Evolutionary conservation across 2,329 filamentous ascomycete species (phyloP).

Genomic region (Aureobasidium namibiae): DNA sequence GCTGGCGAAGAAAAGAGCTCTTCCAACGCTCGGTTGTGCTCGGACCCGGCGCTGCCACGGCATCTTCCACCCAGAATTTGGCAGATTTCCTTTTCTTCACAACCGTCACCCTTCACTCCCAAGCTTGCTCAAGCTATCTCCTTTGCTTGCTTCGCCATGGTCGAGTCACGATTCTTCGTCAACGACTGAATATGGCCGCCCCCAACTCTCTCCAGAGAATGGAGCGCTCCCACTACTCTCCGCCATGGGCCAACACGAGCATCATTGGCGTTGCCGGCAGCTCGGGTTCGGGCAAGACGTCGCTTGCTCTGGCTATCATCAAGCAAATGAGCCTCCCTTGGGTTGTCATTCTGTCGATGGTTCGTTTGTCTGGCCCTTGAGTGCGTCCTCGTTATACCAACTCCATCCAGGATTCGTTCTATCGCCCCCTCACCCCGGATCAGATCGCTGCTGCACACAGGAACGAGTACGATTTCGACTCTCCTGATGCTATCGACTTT

Average conservation of each 20-base stretch:
- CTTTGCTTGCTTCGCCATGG: slow-evolving; percentile 11
- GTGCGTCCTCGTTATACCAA: not conserved
- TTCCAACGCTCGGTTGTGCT: not conserved
- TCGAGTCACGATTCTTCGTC: slow-evolving; percentile 1
- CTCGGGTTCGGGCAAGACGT: slow-evolving; percentile 93
- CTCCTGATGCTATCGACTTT: slow-evolving; percentile 91
- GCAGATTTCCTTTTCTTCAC: not conserved
- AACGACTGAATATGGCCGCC: slow-evolving; percentile 12
- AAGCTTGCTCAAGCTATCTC: slow-evolving; percentile 3
- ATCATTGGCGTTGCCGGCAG: slow-evolving; percentile 95
- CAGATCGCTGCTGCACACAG: slow-evolving; percentile 72
- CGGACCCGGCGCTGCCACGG: not conserved
- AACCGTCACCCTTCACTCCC: not conserved
- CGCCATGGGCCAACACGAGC: slow-evolving; percentile 91
- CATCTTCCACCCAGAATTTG: not conserved
- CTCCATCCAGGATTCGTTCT: slow-evolving; percentile 75
- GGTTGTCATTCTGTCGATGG: slow-evolving; percentile 97
- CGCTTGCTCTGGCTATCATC: slow-evolving; percentile 84
- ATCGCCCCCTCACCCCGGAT: slow-evolving; percentile 77
- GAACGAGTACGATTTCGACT: slow-evolving; percentile 95
- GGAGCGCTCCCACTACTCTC: slow-evolving; percentile 64
- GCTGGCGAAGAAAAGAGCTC: slow-evolving; percentile 2
- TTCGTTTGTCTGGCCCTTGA: slow-evolving; percentile 34
- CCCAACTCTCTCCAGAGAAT: slow-evolving; percentile 10
- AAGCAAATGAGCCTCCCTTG: slow-evolving; percentile 84